Conservation (phyloP, 352 stramenopile species). For the Pythium dissimile region DNA sequence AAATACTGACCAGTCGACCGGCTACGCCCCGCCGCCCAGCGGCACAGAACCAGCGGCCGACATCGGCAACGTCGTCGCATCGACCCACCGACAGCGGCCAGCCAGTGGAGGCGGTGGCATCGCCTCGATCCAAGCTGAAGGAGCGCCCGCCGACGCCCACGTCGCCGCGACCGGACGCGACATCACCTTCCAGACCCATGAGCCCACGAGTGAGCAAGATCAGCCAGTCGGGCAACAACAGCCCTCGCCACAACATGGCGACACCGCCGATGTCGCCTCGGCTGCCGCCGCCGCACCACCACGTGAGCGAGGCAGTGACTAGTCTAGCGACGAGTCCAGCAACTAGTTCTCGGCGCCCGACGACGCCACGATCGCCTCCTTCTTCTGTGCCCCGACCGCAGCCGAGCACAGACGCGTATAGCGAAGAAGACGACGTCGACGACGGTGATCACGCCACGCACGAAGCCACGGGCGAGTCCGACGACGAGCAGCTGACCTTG, state of each 20-base stretch:
- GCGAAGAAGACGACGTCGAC: constrained; percentile 2
- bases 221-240: constrained; percentile 1
- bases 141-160: constrained; percentile 9
- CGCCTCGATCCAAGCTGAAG: neutral
- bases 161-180: constrained; percentile 6
- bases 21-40: constrained; percentile 1
- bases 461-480: constrained; percentile 11
- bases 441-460: neutral
- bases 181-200: neutral
- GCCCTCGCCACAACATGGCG: neutral
- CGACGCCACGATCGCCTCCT: neutral
- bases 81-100: neutral
- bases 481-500: constrained; percentile 6
- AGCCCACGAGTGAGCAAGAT: constrained; percentile 10
- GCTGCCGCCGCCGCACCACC: constrained; percentile 3
- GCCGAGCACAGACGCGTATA: neutral
- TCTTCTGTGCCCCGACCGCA: neutral
- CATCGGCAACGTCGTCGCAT: neutral
- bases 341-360: neutral
- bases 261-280: neutral
- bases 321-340: neutral
- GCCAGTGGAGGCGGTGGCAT: neutral
- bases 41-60: neutral
- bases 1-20: constrained; percentile 1
- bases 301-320: too few relatives aligned